phyloP scores from a whole-genome alignment of 1,284 basidiomycete species.

The Microstroma glucosiphilum region DNA sequence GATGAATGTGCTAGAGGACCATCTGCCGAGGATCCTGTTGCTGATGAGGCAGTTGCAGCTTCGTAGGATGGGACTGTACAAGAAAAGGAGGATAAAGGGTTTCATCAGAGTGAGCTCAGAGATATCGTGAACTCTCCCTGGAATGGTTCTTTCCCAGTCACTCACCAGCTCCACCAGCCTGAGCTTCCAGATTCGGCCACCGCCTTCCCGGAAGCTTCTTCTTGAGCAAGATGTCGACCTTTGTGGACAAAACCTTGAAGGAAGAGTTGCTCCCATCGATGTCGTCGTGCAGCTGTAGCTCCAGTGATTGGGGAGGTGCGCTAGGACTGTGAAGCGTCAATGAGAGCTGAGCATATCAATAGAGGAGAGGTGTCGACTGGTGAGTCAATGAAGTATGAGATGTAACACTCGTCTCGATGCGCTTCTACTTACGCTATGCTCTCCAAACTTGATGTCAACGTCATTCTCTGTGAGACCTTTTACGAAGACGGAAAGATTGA shows the following conservation, averaged over 20 bases:
- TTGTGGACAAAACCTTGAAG: constrained; percentile 30
- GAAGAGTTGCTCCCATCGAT: constrained; percentile 21
- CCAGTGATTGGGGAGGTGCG: not conserved
- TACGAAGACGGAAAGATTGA: constrained; percentile 42
- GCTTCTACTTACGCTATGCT: not conserved
- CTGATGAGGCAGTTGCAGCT: not conserved
- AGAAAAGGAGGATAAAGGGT: not conserved
- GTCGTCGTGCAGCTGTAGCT: constrained; percentile 16
- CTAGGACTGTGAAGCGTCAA: not conserved
- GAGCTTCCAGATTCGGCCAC: constrained; percentile 22
- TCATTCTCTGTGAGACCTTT: constrained; percentile 28
- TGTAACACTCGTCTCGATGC: not conserved
- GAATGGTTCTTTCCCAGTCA: not conserved
- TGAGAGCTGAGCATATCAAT: not conserved
- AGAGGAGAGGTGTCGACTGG: not conserved
- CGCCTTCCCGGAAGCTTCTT: constrained; percentile 25
- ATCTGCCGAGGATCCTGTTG: not conserved
- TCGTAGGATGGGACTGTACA: not conserved
- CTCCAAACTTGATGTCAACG: constrained; percentile 19
- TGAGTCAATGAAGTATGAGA: too few species aligned
- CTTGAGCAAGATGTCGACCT: constrained; percentile 37
- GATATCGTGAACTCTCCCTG: not conserved
- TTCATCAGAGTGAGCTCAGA: not conserved
- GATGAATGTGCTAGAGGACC: not conserved
- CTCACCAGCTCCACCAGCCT: not conserved